Base-by-base conservation (phyloP, 257 asterid genomes). In the Plantago ovata region DNA sequence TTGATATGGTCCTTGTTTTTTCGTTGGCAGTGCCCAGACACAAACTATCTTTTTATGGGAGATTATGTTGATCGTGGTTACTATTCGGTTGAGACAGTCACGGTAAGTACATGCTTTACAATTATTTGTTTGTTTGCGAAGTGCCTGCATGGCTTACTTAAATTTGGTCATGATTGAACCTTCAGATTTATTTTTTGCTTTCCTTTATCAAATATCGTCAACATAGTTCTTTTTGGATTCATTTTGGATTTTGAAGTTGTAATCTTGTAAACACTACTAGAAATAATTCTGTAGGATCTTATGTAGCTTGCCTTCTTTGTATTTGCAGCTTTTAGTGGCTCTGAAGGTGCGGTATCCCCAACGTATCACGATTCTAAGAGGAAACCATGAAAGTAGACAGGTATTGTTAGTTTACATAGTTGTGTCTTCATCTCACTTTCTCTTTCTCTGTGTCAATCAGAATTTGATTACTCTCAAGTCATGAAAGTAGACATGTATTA, bases 41-140 rank as follows among this genome's bases (percentile, higher is more conserved):
- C 97, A 62, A 86, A 89, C 77, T 86, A 89, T 77, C 90, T 89
- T 43, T 86, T 86, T 60, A 86, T 89, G 97, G 94, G 97, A 60
- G 95, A 89, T 75, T 89, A 89, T 51, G 97, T 89, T 47, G 97
- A 89, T 69, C 95, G 95, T 72, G 97, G 97, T 56, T 89, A 89
- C 67, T 89, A 89, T 69, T 89, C 97, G 0, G 96, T 89, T 54
- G 96, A 89, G 83, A 89, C 95, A 58, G 96, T 89, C 62, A 83
- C 96, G 13, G 96, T 89, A 77, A 83, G 97, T 74, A 77, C 61
- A 43, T 38, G 69, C 77, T 54, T 48, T 64, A 36, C 38, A 56
- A 18, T 43, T 20, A 15, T 48, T 28, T 2, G 2, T 8, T 28
- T 61, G 39, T 22, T 65, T 50, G 28, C 19, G 48, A 45, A 46